phyloP scores from a whole-genome alignment of 108 stramenopile species.

The Heterococcus sp. region DNA sequence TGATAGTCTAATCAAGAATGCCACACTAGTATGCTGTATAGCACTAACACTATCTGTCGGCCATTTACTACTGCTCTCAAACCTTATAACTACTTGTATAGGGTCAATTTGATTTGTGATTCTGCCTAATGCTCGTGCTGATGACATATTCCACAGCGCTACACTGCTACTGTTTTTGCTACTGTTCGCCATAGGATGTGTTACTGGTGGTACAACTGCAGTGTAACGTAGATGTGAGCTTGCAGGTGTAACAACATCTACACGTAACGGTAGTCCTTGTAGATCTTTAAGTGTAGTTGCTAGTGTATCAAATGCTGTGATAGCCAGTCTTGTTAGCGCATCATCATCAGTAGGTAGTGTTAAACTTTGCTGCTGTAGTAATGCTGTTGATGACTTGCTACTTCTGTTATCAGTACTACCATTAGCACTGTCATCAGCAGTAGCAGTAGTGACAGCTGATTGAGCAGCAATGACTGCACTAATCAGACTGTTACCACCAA shows the following conservation, averaged over 20 bases:
- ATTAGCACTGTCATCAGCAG: background rate
- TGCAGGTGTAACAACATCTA: constrained; percentile 13
- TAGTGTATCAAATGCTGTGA: constrained; percentile 6
- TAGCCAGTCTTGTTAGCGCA: constrained; percentile 10
- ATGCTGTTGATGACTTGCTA: background rate
- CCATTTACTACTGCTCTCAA: constrained; percentile 28
- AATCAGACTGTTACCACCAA: background rate
- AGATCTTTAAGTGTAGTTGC: background rate
- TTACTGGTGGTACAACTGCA: constrained; percentile 12
- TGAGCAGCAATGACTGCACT: too few species aligned
- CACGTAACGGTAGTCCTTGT: constrained; percentile 30
- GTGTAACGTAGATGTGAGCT: constrained; percentile 22
- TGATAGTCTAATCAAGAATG: constrained; percentile 29
- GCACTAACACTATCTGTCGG: constrained; percentile 18
- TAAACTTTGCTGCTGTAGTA: background rate
- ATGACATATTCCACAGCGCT: background rate
- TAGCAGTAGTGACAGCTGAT: too few species aligned
- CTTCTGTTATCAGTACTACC: background rate
- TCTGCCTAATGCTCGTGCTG: background rate
- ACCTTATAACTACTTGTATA: constrained; percentile 9
- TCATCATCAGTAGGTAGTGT: constrained; percentile 11
- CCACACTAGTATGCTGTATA: constrained; percentile 11
- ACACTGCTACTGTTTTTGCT: constrained; percentile 1
- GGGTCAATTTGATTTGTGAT: constrained; percentile 9
- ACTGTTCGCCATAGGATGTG: constrained; percentile 4